Evolutionary conservation across 148 eudicot species (phyloP), one percentile per base, ranked within the genome.

Genomic region (Cornus suecica): DNA sequence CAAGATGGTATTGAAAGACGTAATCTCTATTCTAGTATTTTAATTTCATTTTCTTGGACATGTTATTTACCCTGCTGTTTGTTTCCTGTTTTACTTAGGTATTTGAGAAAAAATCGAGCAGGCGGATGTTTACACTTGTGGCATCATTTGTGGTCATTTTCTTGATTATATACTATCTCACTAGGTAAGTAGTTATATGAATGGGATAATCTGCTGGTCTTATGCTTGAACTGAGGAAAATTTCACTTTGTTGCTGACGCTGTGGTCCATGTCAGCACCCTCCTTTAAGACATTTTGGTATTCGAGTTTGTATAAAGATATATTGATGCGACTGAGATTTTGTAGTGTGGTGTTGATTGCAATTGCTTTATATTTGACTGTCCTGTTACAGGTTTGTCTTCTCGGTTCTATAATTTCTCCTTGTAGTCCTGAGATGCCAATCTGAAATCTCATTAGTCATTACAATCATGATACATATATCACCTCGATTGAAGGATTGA

Each of bases 41-140:
- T 48, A 3, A 23, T 24, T 54, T 63, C 15, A 30, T 28, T 75
- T 9, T 70, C 15, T 16, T 18, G 65, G 3, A 28, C 26, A 30
- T 6, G 37, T 69, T 69, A 5, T 51, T 71, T 0, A 31, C 51
- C 51, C 4, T 58, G 25, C 28, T 30, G 11, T 24, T 5, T 14
- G 16, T 18, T 20, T 31, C 34, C 34, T 34, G 23, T 70, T 64
- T 54, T 62, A 18, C 60, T 77, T 41, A 91, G 97, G 92, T 88
- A 67, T 95, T 95, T 60, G 97, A 92, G 88, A 91, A 91, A 74
- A 92, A 91, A 85, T 95, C 99, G 80, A 95, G 94, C 87, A 75
- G 89, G 85, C 86, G 91, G 78, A 95, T 86, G 90, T 82, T 89
- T 77, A 83, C 89, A 16, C 94, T 95, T 2, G 97, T 95, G 76